Conservation (phyloP, 495 filamentous ascomycete species). For the Hypoxylon fuscum region DNA sequence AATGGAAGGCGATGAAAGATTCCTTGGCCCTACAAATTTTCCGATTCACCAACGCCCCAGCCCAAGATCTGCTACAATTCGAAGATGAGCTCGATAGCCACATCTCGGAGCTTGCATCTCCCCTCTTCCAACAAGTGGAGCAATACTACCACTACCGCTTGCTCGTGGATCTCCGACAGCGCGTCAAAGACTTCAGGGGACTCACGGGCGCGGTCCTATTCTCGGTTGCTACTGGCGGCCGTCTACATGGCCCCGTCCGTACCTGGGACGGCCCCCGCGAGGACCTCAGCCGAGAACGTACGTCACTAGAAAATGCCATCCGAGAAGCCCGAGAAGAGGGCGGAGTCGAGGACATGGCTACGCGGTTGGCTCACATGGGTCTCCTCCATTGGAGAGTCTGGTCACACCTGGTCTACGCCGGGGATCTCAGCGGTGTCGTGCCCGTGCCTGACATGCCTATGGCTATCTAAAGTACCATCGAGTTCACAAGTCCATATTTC, state of each 20-base stretch:
- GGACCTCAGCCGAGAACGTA: slow-evolving; percentile 38
- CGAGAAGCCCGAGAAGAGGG: slow-evolving; percentile 57
- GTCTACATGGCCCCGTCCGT: slow-evolving; percentile 43
- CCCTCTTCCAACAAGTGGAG: slow-evolving; percentile 53
- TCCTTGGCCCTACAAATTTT: slow-evolving; percentile 62
- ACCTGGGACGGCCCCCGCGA: slow-evolving; percentile 39
- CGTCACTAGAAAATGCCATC: slow-evolving; percentile 29
- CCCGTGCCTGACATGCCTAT: slow-evolving; percentile 37
- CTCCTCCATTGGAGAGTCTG: slow-evolving; percentile 89
- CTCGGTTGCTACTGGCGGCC: slow-evolving; percentile 58
- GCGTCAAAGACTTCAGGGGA: slow-evolving; percentile 58
- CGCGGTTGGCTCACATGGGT: slow-evolving; percentile 78
- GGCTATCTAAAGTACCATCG: slow-evolving; percentile 33
- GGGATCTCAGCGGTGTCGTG: slow-evolving; percentile 41
- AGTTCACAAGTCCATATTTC: slow-evolving; percentile 10
- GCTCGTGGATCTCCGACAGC: slow-evolving; percentile 52
- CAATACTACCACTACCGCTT: slow-evolving; percentile 51
- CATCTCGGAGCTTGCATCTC: slow-evolving; percentile 45
- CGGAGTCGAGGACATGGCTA: slow-evolving; percentile 72
- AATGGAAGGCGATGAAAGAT: slow-evolving; percentile 54
- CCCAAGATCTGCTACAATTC: slow-evolving; percentile 53
- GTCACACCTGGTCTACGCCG: slow-evolving; percentile 72
- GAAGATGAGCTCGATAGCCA: slow-evolving; percentile 52
- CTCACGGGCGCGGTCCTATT: slow-evolving; percentile 61
- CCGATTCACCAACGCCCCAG: slow-evolving; percentile 57